phyloP scores from a whole-genome alignment of 345 rosid genomes.

The Eutrema heterophyllum region DNA sequence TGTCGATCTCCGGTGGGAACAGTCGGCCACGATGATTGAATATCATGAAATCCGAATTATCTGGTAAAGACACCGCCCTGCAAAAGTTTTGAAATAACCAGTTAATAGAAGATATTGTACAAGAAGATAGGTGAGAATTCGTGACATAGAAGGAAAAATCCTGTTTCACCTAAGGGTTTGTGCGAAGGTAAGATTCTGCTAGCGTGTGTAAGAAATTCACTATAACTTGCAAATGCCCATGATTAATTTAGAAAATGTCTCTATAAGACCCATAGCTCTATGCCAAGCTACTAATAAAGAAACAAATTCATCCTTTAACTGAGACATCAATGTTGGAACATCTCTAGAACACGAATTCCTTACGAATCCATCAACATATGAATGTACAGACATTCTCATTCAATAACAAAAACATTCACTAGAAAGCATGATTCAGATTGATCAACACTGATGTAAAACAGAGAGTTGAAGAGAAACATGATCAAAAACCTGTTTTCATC shows the following conservation, averaged over 20 bases:
- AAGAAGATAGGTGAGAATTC: not conserved
- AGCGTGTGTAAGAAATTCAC: no score
- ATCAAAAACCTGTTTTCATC: conserved; percentile 80
- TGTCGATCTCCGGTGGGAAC: conserved; percentile 39
- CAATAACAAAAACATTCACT: not conserved
- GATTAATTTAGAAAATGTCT: not conserved
- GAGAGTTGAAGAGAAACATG: not conserved
- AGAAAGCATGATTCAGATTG: not conserved
- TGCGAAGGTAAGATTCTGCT: not conserved
- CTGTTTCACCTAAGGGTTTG: not conserved
- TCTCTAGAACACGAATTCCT: not conserved
- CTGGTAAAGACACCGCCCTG: conserved; percentile 86
- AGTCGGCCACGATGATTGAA: conserved; percentile 75
- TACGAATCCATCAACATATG: not conserved
- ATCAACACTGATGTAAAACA: not conserved
- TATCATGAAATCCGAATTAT: conserved; percentile 80
- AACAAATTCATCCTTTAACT: not conserved
- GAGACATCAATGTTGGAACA: not conserved
- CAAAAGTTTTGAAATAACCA: not conserved
- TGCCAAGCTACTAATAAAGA: not conserved
- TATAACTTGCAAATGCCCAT: no score
- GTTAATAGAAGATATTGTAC: not conserved
- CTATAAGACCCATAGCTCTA: not conserved
- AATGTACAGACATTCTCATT: not conserved
- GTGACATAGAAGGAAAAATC: not conserved